Base-by-base conservation (phyloP, 495 filamentous ascomycete genomes). In the Annulohypoxylon stygium region DNA sequence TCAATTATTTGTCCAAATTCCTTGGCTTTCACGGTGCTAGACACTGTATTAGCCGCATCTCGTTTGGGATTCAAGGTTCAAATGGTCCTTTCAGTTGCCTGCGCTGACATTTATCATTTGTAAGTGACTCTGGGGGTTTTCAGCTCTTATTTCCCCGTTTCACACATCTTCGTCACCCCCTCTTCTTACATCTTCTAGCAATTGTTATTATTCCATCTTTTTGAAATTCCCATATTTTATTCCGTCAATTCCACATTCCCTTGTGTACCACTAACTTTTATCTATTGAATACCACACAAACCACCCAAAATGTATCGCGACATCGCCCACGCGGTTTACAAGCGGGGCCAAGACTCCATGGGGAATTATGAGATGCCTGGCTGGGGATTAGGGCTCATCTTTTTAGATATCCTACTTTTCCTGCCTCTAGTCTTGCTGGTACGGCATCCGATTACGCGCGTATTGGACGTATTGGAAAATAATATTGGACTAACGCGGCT, bases 341-440 rank as follows among this genome's bases (percentile, higher is more conserved):
- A 74, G 73, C 73, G 78, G 65, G 76, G 72, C 39, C 69, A 75
- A 58, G 36, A 62, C 55, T 60, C 74, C 48, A 67, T 74, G 65
- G 63, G 54, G 33, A 72, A 55, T 64, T 76, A 78, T 58, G 39
- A 79, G 67, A 70, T 79, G 66, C 79, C 79, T n/a, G 69, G 58
- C 23, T 81, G 79, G 79, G 73, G 71, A 20, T 76, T 71, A 69
- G 69, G 39, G n/a, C 16, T 79, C 23, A 16, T 78, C 47, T 9
- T 83, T 7, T 48, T 70, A 30, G 75, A 83, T 54, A 16, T 79
- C 55, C 4, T 85, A 9, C 7, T 84, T 45, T 84, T 85, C 75
- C 34, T 83, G 43, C 83, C 83, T 37, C 43, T 80, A 18, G 51
- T 80, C 30, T 5, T 83, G 48, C 57, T 78, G 39, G 83, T 85